Percentiles rank a stretch among this genome's conserved stretches.
Evolutionary conservation across 495 filamentous ascomycete species (phyloP).

Genomic region (Lasiosphaeria ovina): DNA sequence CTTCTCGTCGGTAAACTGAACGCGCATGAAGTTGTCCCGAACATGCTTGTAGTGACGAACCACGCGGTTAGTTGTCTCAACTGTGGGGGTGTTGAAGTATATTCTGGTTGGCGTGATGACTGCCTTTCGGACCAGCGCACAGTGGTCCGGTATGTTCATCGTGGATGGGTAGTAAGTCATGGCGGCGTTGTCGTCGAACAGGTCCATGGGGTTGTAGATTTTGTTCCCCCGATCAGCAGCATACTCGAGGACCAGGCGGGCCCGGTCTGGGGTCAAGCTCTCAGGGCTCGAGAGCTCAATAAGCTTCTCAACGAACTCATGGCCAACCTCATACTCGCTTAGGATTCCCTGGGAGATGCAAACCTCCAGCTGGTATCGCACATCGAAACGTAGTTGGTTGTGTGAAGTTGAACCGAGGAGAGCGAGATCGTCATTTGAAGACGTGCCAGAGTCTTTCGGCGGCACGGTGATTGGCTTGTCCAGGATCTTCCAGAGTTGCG

Average conservation of each 20-base stretch:
- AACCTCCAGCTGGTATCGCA: slow-evolving; percentile 89
- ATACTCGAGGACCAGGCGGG: slow-evolving; percentile 39
- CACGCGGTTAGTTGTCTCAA: slow-evolving; percentile 87
- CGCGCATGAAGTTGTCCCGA: slow-evolving; percentile 82
- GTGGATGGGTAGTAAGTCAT: slow-evolving; percentile 44
- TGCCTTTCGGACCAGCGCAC: slow-evolving; percentile 70
- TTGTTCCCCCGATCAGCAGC: slow-evolving; percentile 48
- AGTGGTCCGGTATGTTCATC: slow-evolving; percentile 65
- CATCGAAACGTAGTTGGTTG: slow-evolving; percentile 60
- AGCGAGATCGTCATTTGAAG: slow-evolving; percentile 30
- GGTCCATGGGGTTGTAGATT: slow-evolving; percentile 68
- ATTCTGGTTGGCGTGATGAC: slow-evolving; percentile 81
- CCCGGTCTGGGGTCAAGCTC: slow-evolving; percentile 27
- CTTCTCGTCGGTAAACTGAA: slow-evolving; percentile 85
- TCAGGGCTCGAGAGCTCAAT: slow-evolving; percentile 37
- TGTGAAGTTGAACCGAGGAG: slow-evolving; percentile 35
- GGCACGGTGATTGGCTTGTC: slow-evolving; percentile 30
- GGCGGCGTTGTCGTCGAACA: slow-evolving; percentile 58
- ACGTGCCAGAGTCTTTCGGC: not conserved
- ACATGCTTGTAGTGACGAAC: slow-evolving; percentile 66
- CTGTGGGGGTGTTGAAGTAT: slow-evolving; percentile 68
- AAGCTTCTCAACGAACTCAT: slow-evolving; percentile 63
- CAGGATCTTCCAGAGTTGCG: slow-evolving; percentile 58
- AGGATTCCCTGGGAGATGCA: slow-evolving; percentile 80
- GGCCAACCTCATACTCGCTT: slow-evolving; percentile 70